Base-by-base conservation (phyloP, 2,329 filamentous ascomycete species). In the Apiospora pterosperma region DNA sequence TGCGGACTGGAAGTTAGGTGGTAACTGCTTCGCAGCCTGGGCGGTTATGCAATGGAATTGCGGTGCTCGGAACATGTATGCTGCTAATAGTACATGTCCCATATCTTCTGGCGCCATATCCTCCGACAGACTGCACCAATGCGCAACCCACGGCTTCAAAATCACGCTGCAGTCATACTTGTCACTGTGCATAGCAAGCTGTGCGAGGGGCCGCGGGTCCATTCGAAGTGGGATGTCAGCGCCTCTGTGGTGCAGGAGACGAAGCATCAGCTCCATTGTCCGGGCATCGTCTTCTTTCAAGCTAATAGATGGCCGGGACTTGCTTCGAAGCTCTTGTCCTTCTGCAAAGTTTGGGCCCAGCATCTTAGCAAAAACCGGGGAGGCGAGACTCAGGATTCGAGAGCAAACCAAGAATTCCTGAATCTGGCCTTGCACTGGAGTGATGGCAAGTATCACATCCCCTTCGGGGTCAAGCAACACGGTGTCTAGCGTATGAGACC, bases 51-150 rank as follows among this genome's bases (percentile, higher is more conserved):
- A 6, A 19, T 11, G 5, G 19, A 59, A 36, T 10, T 36, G 28
- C 55, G 55, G 55, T 36, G 55, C 55, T 31, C 55, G 55, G 14
- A 59, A 36, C 55, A 59, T 59, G 55, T 59, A 59, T 21, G 55
- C 55, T 21, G 55, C 55, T 14, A 59, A 36, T 12, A 59, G 34
- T 11, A 31, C 34, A n/a, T 59, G 25, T 11, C 52, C 55, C 8
- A 59, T 36, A 19, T 59, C 28, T 23, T 59, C 55, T 31, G 23
- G 55, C 34, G 55, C 34, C 25, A 21, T 31, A 28, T 21, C 34
- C 25, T 59, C 12, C n/a, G 34, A 34, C 34, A 31, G 14, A 34
- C 14, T n/a, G 14, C 55, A 59, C 55, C 55, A 59, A 34, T 59
- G 55, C 14, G 25, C n/a, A 36, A 31, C 21, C 55, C 55, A 59